phyloP scores from a whole-genome alignment of 306 rosid genomes.

The Mucuna pruriens region DNA sequence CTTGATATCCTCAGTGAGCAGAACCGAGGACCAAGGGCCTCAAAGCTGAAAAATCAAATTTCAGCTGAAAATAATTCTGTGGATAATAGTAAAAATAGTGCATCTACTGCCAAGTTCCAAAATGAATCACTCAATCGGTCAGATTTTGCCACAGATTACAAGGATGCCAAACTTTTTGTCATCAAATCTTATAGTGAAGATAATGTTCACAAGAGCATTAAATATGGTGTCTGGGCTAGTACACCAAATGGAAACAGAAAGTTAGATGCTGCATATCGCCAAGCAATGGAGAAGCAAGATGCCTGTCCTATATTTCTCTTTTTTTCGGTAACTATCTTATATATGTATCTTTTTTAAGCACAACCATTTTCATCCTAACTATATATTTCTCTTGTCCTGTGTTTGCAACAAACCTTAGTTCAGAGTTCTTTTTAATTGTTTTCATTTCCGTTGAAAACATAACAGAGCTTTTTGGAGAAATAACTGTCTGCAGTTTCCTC shows the following conservation, averaged over 20 bases:
- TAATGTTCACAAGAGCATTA: slow-evolving; percentile 91
- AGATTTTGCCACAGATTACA: slow-evolving; percentile 72
- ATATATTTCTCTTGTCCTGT: background rate
- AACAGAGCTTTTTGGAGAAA: background rate
- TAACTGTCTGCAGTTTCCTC: background rate
- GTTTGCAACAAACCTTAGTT: background rate
- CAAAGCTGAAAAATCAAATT: slow-evolving; percentile 67
- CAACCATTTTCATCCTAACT: slow-evolving; percentile 2
- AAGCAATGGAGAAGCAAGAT: slow-evolving; percentile 74
- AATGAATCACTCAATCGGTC: slow-evolving; percentile 59
- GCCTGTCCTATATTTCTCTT: slow-evolving; percentile 73
- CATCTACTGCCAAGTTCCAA: slow-evolving; percentile 51
- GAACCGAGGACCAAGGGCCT: slow-evolving; percentile 89
- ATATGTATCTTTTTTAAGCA: slow-evolving; percentile 8
- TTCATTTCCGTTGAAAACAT: background rate
- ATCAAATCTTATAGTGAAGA: slow-evolving; percentile 93
- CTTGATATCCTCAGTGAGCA: slow-evolving; percentile 79
- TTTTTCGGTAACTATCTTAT: slow-evolving; percentile 66
- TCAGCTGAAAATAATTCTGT: slow-evolving; percentile 56
- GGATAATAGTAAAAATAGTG: slow-evolving; percentile 49
- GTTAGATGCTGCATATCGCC: slow-evolving; percentile 77
- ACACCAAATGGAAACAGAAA: slow-evolving; percentile 91
- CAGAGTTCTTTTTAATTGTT: background rate
- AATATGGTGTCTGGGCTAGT: slow-evolving; percentile 92
- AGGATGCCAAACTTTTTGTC: slow-evolving; percentile 76